Evolutionary conservation across 2,329 filamentous ascomycete genomes (phyloP), one percentile per base, ranked within the genome.

Genomic region (Aspergillus sp.): DNA sequence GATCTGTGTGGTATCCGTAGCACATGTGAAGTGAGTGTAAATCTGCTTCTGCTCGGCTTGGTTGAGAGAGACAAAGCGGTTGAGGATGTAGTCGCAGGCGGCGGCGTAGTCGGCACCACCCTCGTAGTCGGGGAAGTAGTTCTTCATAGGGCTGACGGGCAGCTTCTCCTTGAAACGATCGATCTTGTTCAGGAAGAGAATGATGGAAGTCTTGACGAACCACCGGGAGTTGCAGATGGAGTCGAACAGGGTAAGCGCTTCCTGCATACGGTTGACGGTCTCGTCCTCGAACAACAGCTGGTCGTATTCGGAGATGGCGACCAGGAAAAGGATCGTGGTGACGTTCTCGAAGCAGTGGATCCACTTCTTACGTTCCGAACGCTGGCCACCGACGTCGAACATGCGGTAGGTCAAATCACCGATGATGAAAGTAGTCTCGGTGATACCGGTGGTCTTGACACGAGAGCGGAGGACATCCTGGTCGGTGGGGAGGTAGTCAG

Each of bases 11-110:
- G 95, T 99, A 76, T 99, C 95, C 52, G 95, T 99, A 63, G 95
- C 95, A 78, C 95, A 98, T 54, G 95, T 99, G 81, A 99, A 99
- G 80, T 98, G 95, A 61, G 95, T 99, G 85, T 99, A 99, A 78
- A 99, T 98, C 79, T 99, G 95, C 85, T 99, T 99, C 58, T 92
- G 97, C 83, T 98, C 95, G 78, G 97, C 94, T 81, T 98, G 95
- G 83, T 99, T 99, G 76, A 99, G 84, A 76, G 91, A 95, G 72
- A 98, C 95, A 80, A 99, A 99, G 76, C 95, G 88, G 85, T 98
- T 98, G 64, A 99, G 87, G 73, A 99, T 98, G 82, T 99, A 99
- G 79, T 99, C 94, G 82, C 95, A 99, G 39, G 95, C 95, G 55
- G 92, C 90, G 43, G 90, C 89, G 74, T 99, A 99, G 80, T 99